These are phyloP conservation scores for Alternaria sp. DNA, from an alignment of 2,329 filamentous ascomycete genomes.

Conservation along the genomic window DNA sequence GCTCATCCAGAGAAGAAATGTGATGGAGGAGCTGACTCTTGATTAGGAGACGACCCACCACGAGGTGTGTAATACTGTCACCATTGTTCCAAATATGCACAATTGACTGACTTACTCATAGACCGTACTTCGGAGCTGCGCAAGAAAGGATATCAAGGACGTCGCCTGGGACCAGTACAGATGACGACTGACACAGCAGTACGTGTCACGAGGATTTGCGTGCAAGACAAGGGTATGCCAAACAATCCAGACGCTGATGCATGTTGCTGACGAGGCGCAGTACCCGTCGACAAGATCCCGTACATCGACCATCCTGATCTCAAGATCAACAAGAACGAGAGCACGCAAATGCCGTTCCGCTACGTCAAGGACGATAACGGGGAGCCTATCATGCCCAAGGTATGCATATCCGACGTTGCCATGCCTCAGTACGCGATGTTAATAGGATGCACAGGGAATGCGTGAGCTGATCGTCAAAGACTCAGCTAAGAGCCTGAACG, in stretches of 20 bases:
- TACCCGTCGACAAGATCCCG: slow-evolving; percentile 76
- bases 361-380: slow-evolving; percentile 81
- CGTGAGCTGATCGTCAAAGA: slow-evolving; percentile 91
- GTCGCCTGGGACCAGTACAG: slow-evolving; percentile 87
- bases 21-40: slow-evolving; percentile 27
- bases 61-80: slow-evolving; percentile 67
- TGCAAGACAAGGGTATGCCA: slow-evolving; percentile 77
- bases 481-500: slow-evolving; percentile 88
- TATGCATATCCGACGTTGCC: slow-evolving; percentile 52
- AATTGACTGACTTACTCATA: slow-evolving; percentile 49
- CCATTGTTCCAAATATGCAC: not conserved
- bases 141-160: slow-evolving; percentile 88
- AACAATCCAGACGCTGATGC: not conserved
- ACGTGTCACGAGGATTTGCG: slow-evolving; percentile 86
- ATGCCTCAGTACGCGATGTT: slow-evolving; percentile 26
- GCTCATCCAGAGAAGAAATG: not conserved
- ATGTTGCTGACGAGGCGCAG: slow-evolving; percentile 55
- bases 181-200: slow-evolving; percentile 99
- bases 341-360: slow-evolving; percentile 96
- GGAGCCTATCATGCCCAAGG: slow-evolving; percentile 88
- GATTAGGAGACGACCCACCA: slow-evolving; percentile 86
- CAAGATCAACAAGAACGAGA: slow-evolving; percentile 88
- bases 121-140: slow-evolving; percentile 95
- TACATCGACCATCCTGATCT: slow-evolving; percentile 91
- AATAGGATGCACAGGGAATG: slow-evolving; percentile 73